These are phyloP conservation scores for Candida manassasensis DNA, from an alignment of 805 yeast genomes.

Conservation along the genomic window DNA sequence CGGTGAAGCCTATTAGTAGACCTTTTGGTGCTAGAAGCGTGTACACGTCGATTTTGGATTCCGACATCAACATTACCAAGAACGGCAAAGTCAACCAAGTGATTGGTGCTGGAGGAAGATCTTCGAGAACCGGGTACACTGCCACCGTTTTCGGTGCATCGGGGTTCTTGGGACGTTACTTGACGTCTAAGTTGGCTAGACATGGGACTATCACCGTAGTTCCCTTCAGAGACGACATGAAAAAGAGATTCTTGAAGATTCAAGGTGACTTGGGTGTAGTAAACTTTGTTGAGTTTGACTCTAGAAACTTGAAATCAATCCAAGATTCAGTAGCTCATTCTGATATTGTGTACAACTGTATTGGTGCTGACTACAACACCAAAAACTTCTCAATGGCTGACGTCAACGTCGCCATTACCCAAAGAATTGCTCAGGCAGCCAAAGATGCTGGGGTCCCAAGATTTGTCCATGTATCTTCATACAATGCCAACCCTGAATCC, in stretches of 20 bases:
- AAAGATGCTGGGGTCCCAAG: slow-evolving; percentile 70
- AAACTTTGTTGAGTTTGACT: slow-evolving; percentile 75
- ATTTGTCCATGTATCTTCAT: slow-evolving; percentile 72
- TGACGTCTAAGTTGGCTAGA: slow-evolving; percentile 68
- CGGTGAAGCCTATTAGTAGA: slow-evolving; percentile 13
- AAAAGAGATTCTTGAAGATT: slow-evolving; percentile 72
- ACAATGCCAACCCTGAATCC: slow-evolving; percentile 67
- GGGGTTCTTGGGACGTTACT: slow-evolving; percentile 73
- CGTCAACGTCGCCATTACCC: slow-evolving; percentile 73
- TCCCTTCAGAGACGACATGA: slow-evolving; percentile 79
- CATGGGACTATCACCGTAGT: slow-evolving; percentile 75
- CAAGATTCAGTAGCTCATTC: slow-evolving; percentile 75
- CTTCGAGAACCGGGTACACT: slow-evolving; percentile 82
- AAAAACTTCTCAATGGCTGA: slow-evolving; percentile 81
- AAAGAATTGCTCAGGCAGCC: slow-evolving; percentile 70
- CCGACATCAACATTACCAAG: slow-evolving; percentile 69
- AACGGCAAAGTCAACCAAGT: slow-evolving; percentile 69
- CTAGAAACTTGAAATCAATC: slow-evolving; percentile 70
- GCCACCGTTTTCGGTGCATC: slow-evolving; percentile 85
- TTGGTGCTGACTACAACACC: slow-evolving; percentile 72
- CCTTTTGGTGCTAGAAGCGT: slow-evolving; percentile 24
- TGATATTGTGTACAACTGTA: slow-evolving; percentile 75
- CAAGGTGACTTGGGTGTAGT: slow-evolving; percentile 87
- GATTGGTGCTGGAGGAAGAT: slow-evolving; percentile 76
- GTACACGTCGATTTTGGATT: slow-evolving; percentile 39